Evolutionary conservation across 352 stramenopile genomes (phyloP), one percentile per base, ranked within the genome.

Genomic region (Pythium periplocum): DNA sequence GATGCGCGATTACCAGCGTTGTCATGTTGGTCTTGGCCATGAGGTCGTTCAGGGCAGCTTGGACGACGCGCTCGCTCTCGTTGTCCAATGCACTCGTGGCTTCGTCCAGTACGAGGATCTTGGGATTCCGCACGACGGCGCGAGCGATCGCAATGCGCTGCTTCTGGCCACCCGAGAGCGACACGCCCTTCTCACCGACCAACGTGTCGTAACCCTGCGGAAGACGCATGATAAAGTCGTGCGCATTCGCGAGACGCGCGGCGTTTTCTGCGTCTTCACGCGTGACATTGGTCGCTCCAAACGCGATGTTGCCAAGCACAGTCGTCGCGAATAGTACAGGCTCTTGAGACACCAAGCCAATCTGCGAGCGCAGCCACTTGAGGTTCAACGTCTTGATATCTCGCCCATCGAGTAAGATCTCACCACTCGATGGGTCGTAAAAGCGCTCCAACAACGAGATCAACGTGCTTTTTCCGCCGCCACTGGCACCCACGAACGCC

Each of bases 1-100:
- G 82, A 64, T 98, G 93, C 3, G 95, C 95, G 54, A 97, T 96
- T 45, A 98, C 87, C 47, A 98, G 74, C n/a, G 85, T 97, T 32
- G 93, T 98, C 6, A 76, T 77, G 1, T 62, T 63, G 48, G 81
- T 78, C 51, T 77, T 56, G 42, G 71, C 68, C 52, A 80, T 57
- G 31, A 85, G 60, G 48, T 78, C 73, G 59, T 94, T 77, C 39
- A 95, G 58, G 10, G 80, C 78, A 39, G 80, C 65, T 63, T 96
- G 87, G 35, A 96, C 87, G 49, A 93, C 69, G 51, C 80, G 73
- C 57, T 96, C 87, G 53, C 71, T 90, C 61, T 90, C 73, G 26
- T 65, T 71, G 60, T 96, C 87, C 17, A 96, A 59, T 4, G 87
- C 90, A 48, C 70, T 90, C 6, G 90, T 97, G 26, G 91, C 91